Base-by-base conservation (phyloP, 306 rosid species). In the Astragalus glycyphyllos region DNA sequence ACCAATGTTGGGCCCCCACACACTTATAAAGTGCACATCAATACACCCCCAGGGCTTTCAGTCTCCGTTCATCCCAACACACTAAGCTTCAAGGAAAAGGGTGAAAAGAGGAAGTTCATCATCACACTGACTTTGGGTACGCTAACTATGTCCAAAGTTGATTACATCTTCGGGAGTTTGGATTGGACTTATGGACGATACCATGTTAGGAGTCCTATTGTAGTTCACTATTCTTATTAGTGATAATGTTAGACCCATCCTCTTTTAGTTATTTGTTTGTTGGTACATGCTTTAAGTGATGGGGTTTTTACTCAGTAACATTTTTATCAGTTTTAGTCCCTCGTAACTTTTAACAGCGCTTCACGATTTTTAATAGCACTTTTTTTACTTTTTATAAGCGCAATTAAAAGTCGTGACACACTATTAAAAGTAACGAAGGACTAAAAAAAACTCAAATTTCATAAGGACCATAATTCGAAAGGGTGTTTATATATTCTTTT, bases 1-100 rank as follows among this genome's bases (percentile, higher is more conserved):
- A 89, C 80, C 8, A 89, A 86, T 44, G 96, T 86, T 8, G 91
- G 91, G 4, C 10, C 74, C 4, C 81, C 86, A 9, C 68, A 85
- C 40, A 79, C 40, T 0, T 89, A 89, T 46, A 40, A 4, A 13
- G 89, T 70, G 20, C 13, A 0, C 5, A 77, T 84, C 9, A 29
- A 51, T 68, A 75, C 78, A 17, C 87, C 89, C 11, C 49, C 13
- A 1, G 77, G 57, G 11, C 78, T 86, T 58, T 5, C 5, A 4
- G 75, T 88, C 50, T 23, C 53, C 1, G 78, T 84, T 23, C 11
- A 74, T 46, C 95, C 95, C 1, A 34, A 7, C 2, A 45, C 2
- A 11, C 51, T 84, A 72, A 42, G 11, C 1, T 88, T 88, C 14
- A 53, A 61, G 20, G 20, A 31, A 34, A 48, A 45, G 9, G 88